phyloP scores from a whole-genome alignment of 305 asterid species.

The Fraxinus sp. region DNA sequence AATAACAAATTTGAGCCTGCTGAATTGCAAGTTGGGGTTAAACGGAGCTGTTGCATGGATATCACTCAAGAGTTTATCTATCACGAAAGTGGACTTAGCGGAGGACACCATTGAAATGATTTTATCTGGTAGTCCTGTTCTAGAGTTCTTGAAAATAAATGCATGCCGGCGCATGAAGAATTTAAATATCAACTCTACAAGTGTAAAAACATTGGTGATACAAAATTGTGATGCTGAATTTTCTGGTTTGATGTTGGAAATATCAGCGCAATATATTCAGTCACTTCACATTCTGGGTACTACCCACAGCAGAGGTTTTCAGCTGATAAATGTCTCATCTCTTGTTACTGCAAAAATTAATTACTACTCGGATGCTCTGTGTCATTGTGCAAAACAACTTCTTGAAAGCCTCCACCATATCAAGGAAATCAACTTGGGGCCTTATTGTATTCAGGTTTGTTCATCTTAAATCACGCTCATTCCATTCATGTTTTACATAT shows the following conservation, averaged over 20 bases:
- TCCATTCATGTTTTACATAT: neutral
- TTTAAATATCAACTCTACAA: neutral
- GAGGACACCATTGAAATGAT: neutral
- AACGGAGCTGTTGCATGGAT: neutral
- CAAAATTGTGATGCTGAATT: neutral
- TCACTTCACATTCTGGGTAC: conserved; percentile 1
- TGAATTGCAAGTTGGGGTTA: neutral
- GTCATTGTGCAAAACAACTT: neutral
- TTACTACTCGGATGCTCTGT: neutral
- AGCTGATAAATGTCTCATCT: conserved; percentile 1
- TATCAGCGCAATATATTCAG: neutral
- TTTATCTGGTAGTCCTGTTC: conserved; percentile 9
- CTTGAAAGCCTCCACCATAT: conserved; percentile 1
- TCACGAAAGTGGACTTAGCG: neutral
- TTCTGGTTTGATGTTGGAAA: neutral
- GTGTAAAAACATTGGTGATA: neutral
- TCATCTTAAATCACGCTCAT: neutral
- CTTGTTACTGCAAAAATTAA: neutral
- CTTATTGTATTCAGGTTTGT: conserved; percentile 10
- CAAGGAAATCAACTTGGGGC: conserved; percentile 4
- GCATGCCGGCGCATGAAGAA: neutral
- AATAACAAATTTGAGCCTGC: neutral
- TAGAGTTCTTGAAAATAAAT: neutral
- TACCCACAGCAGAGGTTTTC: neutral
- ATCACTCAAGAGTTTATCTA: neutral